Percentiles rank a stretch among this genome's conserved stretches.
These are phyloP conservation scores for Nakaseomyces uthaithaninus DNA, from an alignment of 1,139 yeast species.

Conservation along the genomic window DNA sequence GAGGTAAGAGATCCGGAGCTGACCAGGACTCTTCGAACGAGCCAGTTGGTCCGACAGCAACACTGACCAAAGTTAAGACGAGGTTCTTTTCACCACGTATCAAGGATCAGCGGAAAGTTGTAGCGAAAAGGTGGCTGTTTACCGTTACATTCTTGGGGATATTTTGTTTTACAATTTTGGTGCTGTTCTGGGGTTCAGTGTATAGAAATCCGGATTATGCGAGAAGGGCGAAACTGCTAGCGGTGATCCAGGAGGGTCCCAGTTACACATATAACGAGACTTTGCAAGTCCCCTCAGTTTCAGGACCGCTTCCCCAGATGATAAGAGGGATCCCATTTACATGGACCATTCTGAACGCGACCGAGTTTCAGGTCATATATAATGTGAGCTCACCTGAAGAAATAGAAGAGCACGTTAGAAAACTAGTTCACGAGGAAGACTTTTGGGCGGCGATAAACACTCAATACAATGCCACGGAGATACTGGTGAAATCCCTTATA, in stretches of 20 bases:
- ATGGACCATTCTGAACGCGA: conserved; percentile 29
- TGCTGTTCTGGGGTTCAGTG: conserved; percentile 9
- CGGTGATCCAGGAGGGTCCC: conserved; percentile 9
- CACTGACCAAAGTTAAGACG: not conserved
- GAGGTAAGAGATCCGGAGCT: too few relatives aligned
- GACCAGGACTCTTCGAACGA: too few relatives aligned
- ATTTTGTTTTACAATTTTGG: conserved; percentile 9
- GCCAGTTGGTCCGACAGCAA: conserved; percentile 6
- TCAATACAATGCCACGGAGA: conserved; percentile 38
- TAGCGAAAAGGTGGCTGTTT: conserved; percentile 11
- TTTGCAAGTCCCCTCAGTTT: not conserved
- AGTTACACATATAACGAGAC: not conserved
- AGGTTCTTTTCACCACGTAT: conserved; percentile 13
- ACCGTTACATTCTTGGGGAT: conserved; percentile 8
- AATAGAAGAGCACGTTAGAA: conserved; percentile 34
- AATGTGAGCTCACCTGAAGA: conserved; percentile 34
- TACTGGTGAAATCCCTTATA: conserved; percentile 33
- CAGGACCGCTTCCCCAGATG: conserved; percentile 11
- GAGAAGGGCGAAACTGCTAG: conserved; percentile 6
- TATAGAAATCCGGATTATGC: conserved; percentile 7
- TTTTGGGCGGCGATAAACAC: conserved; percentile 49
- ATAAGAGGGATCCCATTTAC: conserved; percentile 16
- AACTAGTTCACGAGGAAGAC: conserved; percentile 40
- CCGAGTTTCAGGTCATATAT: conserved; percentile 18
- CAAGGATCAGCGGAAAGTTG: conserved; percentile 10